A percentile compares a stretch with the other conserved stretches of the same genome.
Evolutionary conservation across 208 protist genomes (phyloP).

Genomic region (Acanthamoeba royreba): DNA sequence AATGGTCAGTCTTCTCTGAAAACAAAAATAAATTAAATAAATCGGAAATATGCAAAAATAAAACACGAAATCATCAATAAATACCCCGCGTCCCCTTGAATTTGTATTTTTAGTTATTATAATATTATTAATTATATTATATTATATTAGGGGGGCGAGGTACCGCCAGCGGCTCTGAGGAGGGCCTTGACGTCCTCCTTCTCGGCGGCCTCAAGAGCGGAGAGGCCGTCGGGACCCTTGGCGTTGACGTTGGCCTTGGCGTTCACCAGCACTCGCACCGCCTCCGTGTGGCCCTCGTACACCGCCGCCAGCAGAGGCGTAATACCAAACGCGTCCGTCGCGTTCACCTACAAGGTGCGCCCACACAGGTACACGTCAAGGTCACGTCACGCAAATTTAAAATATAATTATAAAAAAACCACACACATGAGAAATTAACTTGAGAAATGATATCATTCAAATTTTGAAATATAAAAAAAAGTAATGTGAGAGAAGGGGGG

Average conservation of each 20-base stretch:
- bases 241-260: neutral
- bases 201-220: constrained; percentile 50
- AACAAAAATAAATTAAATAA: too few species aligned
- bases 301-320: constrained; percentile 61
- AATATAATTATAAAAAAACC: neutral
- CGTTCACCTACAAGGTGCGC: neutral
- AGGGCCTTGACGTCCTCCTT: constrained; percentile 49
- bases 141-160: too few species aligned
- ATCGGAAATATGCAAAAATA: too few species aligned
- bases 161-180: neutral
- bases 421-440: neutral
- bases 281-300: constrained; percentile 55
- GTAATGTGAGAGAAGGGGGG: too few species aligned
- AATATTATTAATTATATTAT: too few species aligned
- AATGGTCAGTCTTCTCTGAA: too few species aligned
- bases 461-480: neutral
- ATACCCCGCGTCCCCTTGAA: neutral
- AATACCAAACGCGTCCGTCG: constrained; percentile 56
- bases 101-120: neutral
- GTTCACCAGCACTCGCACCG: constrained; percentile 47
- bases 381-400: neutral
- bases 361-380: neutral
- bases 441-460: neutral
- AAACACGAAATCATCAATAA: too few species aligned
- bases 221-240: constrained; percentile 57